Conservation (phyloP, 106 monocot genomes). For the Narthecium ossifragum region DNA sequence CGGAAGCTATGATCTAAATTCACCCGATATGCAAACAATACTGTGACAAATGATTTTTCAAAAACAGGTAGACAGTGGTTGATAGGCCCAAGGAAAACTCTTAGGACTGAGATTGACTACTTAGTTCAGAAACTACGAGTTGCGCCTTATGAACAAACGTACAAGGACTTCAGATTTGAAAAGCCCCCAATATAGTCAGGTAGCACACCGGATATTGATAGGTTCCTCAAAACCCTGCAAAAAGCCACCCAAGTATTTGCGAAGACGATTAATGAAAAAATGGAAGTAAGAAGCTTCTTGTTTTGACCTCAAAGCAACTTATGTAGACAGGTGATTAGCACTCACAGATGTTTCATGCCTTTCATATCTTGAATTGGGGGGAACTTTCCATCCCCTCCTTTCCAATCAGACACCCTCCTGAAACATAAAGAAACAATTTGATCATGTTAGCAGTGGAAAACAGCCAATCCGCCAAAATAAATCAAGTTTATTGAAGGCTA, state of each 20-base stretch:
- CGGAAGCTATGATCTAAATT: no score
- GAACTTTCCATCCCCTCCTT: slow-evolving; percentile 32
- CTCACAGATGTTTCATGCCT: slow-evolving; percentile 26
- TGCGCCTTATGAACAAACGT: no score
- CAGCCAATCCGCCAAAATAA: background rate
- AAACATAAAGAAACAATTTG: background rate
- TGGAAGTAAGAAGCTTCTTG: background rate
- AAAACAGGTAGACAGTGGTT: no score
- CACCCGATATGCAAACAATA: no score
- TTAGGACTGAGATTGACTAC: no score
- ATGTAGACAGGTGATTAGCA: background rate
- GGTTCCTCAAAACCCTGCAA: slow-evolving; percentile 52
- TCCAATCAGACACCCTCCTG: slow-evolving; percentile 44
- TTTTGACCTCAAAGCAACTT: background rate
- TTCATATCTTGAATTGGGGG: slow-evolving; percentile 41
- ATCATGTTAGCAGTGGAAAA: background rate
- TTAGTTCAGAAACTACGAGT: no score
- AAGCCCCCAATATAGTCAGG: slow-evolving; percentile 40
- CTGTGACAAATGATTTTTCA: no score
- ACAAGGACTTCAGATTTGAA: slow-evolving; percentile 18
- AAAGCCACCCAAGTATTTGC: background rate
- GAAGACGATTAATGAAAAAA: background rate
- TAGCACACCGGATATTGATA: slow-evolving; percentile 35
- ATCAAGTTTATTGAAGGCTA: background rate
- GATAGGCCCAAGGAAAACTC: no score